Evolutionary conservation across 1,139 yeast genomes (phyloP).

Genomic region (Blastobotrys ciferrii): DNA sequence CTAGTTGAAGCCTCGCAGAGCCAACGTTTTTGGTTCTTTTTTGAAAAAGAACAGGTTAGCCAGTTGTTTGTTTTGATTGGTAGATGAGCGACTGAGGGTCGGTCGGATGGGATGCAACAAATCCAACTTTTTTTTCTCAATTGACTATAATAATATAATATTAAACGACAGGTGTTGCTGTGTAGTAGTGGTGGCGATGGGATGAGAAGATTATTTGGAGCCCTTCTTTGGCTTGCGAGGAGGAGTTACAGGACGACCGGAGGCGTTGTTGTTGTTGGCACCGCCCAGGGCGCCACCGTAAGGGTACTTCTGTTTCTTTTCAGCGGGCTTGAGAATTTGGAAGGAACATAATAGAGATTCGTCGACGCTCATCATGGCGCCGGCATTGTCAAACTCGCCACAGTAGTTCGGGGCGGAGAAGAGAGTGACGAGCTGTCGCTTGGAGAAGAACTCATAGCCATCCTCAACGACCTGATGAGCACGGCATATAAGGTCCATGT

Average conservation of each 20-base stretch:
- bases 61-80: too few species aligned
- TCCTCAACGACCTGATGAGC: conserved; percentile 99
- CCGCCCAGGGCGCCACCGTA: conserved; percentile 47
- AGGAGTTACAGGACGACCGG: conserved; percentile 54
- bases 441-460: conserved; percentile 95
- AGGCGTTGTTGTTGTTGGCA: conserved; percentile 16
- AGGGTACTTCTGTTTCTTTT: conserved; percentile 75
- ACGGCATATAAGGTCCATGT: conserved; percentile 94
- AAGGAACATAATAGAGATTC: conserved; percentile 93
- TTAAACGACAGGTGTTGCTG: background rate
- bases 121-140: conserved; percentile 3
- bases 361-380: conserved; percentile 99
- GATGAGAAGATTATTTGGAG: conserved; percentile 23
- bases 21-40: too few species aligned
- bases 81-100: background rate
- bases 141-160: background rate
- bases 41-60: too few species aligned
- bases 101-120: background rate
- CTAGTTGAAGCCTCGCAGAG: too few species aligned
- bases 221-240: conserved; percentile 64
- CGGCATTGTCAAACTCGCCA: conserved; percentile 98
- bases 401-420: conserved; percentile 97
- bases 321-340: conserved; percentile 97
- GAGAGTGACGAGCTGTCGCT: conserved; percentile 91
- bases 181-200: too few species aligned